Conservation (phyloP, 306 rosid genomes). For the Dalbergia cochinchinensis region DNA sequence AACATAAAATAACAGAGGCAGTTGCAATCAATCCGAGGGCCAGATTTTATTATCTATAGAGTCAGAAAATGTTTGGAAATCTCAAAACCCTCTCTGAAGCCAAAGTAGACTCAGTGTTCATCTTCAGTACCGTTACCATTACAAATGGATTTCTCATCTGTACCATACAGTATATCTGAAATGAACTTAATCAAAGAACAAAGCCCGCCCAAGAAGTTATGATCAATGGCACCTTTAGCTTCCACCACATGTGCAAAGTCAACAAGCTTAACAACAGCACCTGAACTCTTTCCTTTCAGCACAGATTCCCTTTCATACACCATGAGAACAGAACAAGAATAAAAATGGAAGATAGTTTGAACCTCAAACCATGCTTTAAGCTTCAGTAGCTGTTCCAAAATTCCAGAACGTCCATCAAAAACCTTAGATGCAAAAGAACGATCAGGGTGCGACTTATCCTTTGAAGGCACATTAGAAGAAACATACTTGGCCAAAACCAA, state of each 20-base stretch:
- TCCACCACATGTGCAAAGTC: constrained; percentile 85
- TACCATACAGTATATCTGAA: constrained; percentile 51
- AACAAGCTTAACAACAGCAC: constrained; percentile 65
- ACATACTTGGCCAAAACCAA: constrained; percentile 65
- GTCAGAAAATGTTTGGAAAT: neutral
- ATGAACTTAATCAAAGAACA: constrained; percentile 83
- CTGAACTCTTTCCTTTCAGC: constrained; percentile 42
- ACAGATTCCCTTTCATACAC: constrained; percentile 64
- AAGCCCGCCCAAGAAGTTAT: constrained; percentile 94
- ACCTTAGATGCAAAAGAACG: constrained; percentile 56
- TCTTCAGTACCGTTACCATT: constrained; percentile 1
- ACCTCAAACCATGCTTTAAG: constrained; percentile 89
- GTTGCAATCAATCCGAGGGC: neutral
- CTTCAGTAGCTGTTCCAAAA: constrained; percentile 66
- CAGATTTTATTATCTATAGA: neutral
- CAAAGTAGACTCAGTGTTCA: neutral
- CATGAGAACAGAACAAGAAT: constrained; percentile 72
- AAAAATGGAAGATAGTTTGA: constrained; percentile 77
- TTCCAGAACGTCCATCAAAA: constrained; percentile 60
- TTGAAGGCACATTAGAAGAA: constrained; percentile 56
- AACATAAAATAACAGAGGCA: neutral
- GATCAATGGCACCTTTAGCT: constrained; percentile 77
- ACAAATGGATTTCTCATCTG: constrained; percentile 5
- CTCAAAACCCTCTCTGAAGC: constrained; percentile 1
- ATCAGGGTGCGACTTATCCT: constrained; percentile 53